Evolutionary conservation across 2,329 filamentous ascomycete genomes (phyloP).

Genomic region (Lasiodiplodia hormozganensis): DNA sequence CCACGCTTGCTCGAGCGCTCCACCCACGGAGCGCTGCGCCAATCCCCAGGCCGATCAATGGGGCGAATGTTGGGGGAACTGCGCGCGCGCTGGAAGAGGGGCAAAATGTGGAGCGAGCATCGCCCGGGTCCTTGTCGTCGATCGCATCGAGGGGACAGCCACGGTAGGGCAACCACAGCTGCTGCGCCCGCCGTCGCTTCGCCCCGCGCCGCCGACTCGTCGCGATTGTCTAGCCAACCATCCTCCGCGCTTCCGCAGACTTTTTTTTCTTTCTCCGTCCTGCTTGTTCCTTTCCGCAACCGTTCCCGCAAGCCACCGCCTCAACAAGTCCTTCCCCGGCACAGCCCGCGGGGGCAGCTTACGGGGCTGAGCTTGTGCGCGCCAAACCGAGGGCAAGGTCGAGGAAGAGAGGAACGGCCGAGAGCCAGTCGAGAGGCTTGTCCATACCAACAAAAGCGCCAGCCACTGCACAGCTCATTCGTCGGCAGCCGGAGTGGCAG

Average conservation of each 20-base stretch:
- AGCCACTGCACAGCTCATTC: not conserved
- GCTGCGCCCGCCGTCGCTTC: not conserved
- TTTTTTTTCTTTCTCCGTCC: not conserved
- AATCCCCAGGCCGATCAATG: slow-evolving; percentile 24
- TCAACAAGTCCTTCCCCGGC: not conserved
- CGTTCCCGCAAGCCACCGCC: slow-evolving; percentile 7
- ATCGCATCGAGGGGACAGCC: slow-evolving; percentile 5
- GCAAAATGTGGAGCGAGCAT: slow-evolving; percentile 16
- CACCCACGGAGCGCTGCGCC: not conserved
- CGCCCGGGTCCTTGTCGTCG: slow-evolving; percentile 8
- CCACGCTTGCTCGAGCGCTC: not conserved
- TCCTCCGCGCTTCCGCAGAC: not conserved
- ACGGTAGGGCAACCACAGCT: not conserved
- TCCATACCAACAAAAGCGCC: not conserved
- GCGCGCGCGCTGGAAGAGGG: not conserved
- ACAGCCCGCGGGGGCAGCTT: not conserved
- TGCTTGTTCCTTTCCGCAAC: not conserved
- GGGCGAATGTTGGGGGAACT: slow-evolving; percentile 22
- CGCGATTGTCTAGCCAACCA: not conserved
- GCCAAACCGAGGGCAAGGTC: not conserved
- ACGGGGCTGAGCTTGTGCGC: not conserved
- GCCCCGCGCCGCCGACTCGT: not conserved
- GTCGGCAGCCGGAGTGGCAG: not conserved
- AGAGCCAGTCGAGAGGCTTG: not conserved
- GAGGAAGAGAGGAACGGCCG: not conserved